phyloP scores from a whole-genome alignment of 2,329 filamentous ascomycete genomes.

The Colletotrichum caudatum region DNA sequence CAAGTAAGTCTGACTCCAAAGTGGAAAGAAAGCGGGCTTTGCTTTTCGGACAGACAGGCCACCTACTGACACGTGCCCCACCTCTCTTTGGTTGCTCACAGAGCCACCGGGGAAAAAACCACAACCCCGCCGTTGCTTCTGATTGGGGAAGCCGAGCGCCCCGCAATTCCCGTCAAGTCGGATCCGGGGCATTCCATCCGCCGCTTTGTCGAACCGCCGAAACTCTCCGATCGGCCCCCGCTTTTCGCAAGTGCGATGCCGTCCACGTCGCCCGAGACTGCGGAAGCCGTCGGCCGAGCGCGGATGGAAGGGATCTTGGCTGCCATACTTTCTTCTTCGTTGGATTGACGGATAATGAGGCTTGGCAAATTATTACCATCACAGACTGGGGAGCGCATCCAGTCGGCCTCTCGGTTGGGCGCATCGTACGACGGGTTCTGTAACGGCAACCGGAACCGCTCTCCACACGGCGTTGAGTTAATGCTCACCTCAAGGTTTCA shows the following conservation, averaged over 20 bases:
- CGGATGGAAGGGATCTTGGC: slow-evolving; percentile 25
- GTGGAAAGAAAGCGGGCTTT: not conserved
- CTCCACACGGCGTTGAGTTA: not conserved
- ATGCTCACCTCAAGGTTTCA: not conserved
- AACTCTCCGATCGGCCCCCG: slow-evolving; percentile 4
- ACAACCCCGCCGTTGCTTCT: slow-evolving; percentile 15
- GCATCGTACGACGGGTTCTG: not conserved
- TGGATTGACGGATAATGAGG: slow-evolving; percentile 21
- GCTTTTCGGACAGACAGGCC: not conserved
- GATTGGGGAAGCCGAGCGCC: slow-evolving; percentile 5
- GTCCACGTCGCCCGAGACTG: not conserved
- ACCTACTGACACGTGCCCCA: not conserved
- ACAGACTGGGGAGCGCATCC: not conserved
- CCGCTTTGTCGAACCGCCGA: slow-evolving; percentile 21
- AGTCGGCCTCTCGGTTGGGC: not conserved
- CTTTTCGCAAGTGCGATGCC: not conserved
- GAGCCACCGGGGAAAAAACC: not conserved
- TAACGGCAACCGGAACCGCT: too few relatives aligned
- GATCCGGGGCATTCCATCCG: slow-evolving; percentile 20
- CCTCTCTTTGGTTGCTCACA: not conserved
- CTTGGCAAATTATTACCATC: not conserved
- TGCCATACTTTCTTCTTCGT: slow-evolving; percentile 5
- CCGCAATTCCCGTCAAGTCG: slow-evolving; percentile 29
- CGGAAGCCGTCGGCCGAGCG: not conserved
- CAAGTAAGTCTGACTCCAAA: not conserved